Conservation (phyloP, 2,329 filamentous ascomycete species). For the Aspergillus caelatus region DNA sequence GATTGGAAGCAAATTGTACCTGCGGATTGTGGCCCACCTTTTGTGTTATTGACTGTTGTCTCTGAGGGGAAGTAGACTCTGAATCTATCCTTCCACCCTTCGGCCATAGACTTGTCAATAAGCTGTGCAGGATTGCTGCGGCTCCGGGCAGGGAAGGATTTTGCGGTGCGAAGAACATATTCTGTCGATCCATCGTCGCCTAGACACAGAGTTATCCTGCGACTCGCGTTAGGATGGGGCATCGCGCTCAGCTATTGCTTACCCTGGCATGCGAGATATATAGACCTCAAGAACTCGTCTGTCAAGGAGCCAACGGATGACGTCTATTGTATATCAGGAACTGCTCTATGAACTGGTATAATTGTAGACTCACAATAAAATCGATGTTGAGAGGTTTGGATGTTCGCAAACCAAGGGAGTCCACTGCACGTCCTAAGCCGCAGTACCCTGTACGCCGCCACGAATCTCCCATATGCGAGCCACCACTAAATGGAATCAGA, state of each 20-base stretch:
- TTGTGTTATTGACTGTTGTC: conserved; percentile 67
- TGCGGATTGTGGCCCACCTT: conserved; percentile 64
- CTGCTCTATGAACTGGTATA: neutral
- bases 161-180: conserved; percentile 41
- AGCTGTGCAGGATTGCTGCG: conserved; percentile 50
- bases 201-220: conserved; percentile 21
- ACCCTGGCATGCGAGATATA: conserved; percentile 64
- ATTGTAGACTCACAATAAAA: conserved; percentile 60
- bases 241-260: conserved; percentile 11
- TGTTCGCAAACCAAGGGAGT: conserved; percentile 63
- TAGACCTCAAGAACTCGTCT: conserved; percentile 62
- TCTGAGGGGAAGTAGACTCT: conserved; percentile 80
- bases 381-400: conserved; percentile 66
- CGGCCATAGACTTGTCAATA: conserved; percentile 32
- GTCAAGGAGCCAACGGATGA: conserved; percentile 82
- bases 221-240: conserved; percentile 5
- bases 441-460: conserved; percentile 68
- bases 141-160: conserved; percentile 22
- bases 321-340: conserved; percentile 51
- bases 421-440: conserved; percentile 70
- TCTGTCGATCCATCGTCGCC: conserved; percentile 52
- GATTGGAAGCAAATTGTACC: conserved; percentile 81
- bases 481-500: conserved; percentile 51
- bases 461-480: conserved; percentile 55
- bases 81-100: conserved; percentile 57